Conservation (phyloP, 768 basidiomycete genomes). For the Serendipita indica region DNA sequence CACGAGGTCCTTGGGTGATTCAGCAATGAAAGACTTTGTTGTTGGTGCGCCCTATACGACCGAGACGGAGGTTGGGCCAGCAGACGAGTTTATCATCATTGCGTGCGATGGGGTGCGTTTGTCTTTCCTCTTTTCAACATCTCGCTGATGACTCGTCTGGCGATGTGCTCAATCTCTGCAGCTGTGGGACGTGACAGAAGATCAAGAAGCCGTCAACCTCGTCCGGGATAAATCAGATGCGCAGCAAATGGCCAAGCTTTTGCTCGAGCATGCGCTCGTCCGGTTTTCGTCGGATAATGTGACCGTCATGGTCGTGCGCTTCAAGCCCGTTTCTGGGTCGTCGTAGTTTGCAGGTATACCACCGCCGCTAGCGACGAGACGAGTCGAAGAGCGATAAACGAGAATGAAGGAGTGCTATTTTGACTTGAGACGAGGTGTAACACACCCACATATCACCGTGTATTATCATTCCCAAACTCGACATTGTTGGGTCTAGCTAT, state of each 20-base stretch:
- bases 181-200: slow-evolving; percentile 94
- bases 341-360: no score
- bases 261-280: slow-evolving; percentile 70
- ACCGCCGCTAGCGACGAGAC: no score
- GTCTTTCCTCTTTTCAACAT: neutral
- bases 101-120: slow-evolving; percentile 88
- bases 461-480: no score
- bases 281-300: slow-evolving; percentile 93
- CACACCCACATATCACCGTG: no score
- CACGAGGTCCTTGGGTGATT: slow-evolving; percentile 88
- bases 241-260: slow-evolving; percentile 59
- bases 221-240: slow-evolving; percentile 59
- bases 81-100: slow-evolving; percentile 88
- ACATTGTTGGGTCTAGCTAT: no score
- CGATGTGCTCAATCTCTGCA: slow-evolving; percentile 21
- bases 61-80: slow-evolving; percentile 80
- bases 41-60: slow-evolving; percentile 97
- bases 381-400: no score
- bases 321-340: no score
- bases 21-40: slow-evolving; percentile 99
- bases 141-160: neutral
- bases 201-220: slow-evolving; percentile 81
- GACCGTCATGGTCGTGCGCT: slow-evolving; percentile 76
- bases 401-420: no score
- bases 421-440: no score